A percentile compares a stretch with the other conserved stretches of the same genome.
Conservation (phyloP, 805 yeast species). For the Yarrowia sp. region DNA sequence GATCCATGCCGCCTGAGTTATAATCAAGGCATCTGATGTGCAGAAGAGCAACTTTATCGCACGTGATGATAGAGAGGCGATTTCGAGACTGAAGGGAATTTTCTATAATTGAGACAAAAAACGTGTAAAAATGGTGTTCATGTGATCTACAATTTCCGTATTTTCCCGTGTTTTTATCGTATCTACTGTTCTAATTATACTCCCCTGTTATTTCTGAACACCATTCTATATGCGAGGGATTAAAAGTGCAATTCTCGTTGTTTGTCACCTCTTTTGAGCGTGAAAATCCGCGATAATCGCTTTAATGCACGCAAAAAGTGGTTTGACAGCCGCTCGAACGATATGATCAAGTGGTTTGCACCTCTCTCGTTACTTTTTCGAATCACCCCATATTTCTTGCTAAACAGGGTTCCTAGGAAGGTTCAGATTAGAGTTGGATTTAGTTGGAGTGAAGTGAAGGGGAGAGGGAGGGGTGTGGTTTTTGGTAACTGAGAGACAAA, state of each 20-base stretch:
- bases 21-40: slow-evolving; percentile 31
- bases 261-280: background rate
- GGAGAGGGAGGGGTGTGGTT: no score
- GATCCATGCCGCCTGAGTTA: slow-evolving; percentile 4
- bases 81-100: background rate
- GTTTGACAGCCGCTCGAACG: background rate
- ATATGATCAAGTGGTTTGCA: no score
- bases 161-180: background rate
- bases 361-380: background rate
- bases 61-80: background rate
- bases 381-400: slow-evolving; percentile 23
- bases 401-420: slow-evolving; percentile 2
- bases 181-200: background rate
- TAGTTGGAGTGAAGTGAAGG: background rate
- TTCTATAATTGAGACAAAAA: background rate
- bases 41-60: slow-evolving; percentile 10
- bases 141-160: background rate
- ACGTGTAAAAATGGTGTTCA: background rate
- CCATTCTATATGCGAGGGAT: background rate
- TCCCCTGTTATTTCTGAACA: background rate
- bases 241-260: background rate
- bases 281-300: background rate
- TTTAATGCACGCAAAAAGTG: slow-evolving; percentile 23
- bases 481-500: no score
- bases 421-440: background rate